Percentiles rank a stretch among this genome's conserved stretches.
phyloP scores from a whole-genome alignment of 73 alveolate genomes.

The Stentor roeselii region DNA sequence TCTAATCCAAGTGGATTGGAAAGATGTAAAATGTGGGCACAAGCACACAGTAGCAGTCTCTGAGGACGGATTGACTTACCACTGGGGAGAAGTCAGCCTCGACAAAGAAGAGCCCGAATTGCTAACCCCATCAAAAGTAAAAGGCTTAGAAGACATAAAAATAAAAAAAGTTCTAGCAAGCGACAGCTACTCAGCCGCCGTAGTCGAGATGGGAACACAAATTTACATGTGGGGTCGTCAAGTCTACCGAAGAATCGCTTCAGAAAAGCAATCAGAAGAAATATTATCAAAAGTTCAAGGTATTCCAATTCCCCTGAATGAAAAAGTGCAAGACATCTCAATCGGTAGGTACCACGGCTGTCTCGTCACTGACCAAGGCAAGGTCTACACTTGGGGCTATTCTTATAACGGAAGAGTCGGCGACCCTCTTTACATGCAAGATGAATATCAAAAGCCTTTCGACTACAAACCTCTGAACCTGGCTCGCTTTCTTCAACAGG shows the following conservation, averaged over 20 bases:
- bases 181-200: background rate
- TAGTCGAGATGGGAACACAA: background rate
- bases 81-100: slow-evolving; percentile 49
- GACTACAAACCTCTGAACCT: background rate
- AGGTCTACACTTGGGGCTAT: slow-evolving; percentile 61
- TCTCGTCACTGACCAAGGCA: slow-evolving; percentile 41
- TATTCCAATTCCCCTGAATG: background rate
- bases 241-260: background rate
- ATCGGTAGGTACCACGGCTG: slow-evolving; percentile 36
- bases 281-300: background rate
- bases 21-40: slow-evolving; percentile 39
- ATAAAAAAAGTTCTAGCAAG: no score
- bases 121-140: background rate
- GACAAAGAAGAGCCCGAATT: slow-evolving; percentile 1
- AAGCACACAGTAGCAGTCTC: slow-evolving; percentile 30
- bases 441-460: background rate
- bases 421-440: background rate
- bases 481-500: background rate
- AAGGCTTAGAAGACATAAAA: background rate
- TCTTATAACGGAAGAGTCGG: slow-evolving; percentile 73
- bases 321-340: background rate
- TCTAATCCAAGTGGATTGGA: background rate
- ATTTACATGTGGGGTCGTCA: slow-evolving; percentile 2
- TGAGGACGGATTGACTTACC: slow-evolving; percentile 38
- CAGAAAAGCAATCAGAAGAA: background rate